Percentiles rank a stretch among this genome's conserved stretches.
phyloP scores from a whole-genome alignment of 306 rosid species.

The Inga laurina region DNA sequence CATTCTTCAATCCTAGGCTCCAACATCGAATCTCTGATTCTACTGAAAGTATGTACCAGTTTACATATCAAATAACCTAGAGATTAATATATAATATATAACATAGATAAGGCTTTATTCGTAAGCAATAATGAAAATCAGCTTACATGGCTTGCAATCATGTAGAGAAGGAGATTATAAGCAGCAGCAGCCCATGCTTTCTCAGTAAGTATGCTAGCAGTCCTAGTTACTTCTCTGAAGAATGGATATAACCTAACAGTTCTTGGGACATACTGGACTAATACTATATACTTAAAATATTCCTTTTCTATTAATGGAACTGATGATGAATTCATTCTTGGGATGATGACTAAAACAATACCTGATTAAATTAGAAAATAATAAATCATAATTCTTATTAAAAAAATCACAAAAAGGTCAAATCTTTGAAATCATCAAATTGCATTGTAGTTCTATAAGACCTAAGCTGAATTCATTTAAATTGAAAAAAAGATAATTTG shows the following conservation, averaged over 20 bases:
- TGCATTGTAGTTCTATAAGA: no score
- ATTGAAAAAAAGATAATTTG: no score
- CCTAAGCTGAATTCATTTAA: no score
- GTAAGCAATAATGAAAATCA: conserved; percentile 41
- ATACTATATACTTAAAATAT: conserved; percentile 42
- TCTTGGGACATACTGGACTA: conserved; percentile 74
- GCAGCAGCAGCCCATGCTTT: conserved; percentile 88
- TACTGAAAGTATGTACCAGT: background rate
- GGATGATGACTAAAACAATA: conserved; percentile 33
- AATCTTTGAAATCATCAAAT: no score
- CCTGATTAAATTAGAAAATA: conserved; percentile 36
- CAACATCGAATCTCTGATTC: background rate
- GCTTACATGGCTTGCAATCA: conserved; percentile 61
- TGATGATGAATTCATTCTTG: background rate
- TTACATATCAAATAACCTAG: background rate
- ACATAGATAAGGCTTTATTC: background rate
- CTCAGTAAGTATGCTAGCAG: conserved; percentile 75
- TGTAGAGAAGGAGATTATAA: conserved; percentile 70
- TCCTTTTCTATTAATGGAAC: conserved; percentile 47
- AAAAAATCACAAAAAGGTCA: background rate
- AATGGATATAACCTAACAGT: conserved; percentile 63
- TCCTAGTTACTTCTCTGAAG: conserved; percentile 66
- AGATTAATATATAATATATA: no score
- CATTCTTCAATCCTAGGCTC: background rate
- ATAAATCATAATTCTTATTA: background rate